A percentile compares a stretch with the other conserved stretches of the same genome.
phyloP scores from a whole-genome alignment of 495 filamentous ascomycete genomes.

The Bacidia rubella region DNA sequence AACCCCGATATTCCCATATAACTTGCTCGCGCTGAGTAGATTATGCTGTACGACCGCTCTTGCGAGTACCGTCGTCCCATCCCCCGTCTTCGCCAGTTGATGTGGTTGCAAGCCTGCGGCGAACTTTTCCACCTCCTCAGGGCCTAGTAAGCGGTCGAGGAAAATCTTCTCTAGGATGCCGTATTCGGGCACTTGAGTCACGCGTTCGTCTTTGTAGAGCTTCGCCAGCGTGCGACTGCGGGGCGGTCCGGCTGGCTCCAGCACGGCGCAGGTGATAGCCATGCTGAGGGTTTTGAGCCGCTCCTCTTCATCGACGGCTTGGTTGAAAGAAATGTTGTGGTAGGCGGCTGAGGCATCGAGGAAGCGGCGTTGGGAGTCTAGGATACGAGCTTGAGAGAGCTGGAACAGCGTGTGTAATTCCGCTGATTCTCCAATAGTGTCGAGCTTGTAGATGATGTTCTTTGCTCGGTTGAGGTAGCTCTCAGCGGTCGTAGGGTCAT shows the following conservation, averaged over 20 bases:
- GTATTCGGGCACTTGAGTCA: conserved; percentile 57
- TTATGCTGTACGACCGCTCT: conserved; percentile 95
- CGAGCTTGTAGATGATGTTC: conserved; percentile 71
- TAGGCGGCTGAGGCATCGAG: conserved; percentile 81
- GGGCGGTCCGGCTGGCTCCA: conserved; percentile 80
- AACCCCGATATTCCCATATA: conserved; percentile 82
- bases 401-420: conserved; percentile 70
- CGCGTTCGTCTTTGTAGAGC: conserved; percentile 86
- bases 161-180: conserved; percentile 96
- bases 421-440: conserved; percentile 50
- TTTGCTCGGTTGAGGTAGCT: conserved; percentile 85
- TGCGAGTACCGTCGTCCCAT: conserved; percentile 86
- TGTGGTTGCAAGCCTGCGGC: conserved; percentile 67
- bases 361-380: conserved; percentile 81
- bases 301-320: conserved; percentile 70
- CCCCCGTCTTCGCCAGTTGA: conserved; percentile 75
- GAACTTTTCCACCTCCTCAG: conserved; percentile 75
- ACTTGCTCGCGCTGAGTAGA: conserved; percentile 65
- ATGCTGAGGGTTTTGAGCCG: conserved; percentile 69
- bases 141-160: conserved; percentile 68
- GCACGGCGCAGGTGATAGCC: conserved; percentile 88
- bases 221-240: conserved; percentile 65
- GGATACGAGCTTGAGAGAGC: conserved; percentile 81
- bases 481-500: conserved; percentile 76
- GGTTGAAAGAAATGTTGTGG: conserved; percentile 65